Base-by-base conservation (phyloP, 768 basidiomycete genomes). In the Boletus sp. region DNA sequence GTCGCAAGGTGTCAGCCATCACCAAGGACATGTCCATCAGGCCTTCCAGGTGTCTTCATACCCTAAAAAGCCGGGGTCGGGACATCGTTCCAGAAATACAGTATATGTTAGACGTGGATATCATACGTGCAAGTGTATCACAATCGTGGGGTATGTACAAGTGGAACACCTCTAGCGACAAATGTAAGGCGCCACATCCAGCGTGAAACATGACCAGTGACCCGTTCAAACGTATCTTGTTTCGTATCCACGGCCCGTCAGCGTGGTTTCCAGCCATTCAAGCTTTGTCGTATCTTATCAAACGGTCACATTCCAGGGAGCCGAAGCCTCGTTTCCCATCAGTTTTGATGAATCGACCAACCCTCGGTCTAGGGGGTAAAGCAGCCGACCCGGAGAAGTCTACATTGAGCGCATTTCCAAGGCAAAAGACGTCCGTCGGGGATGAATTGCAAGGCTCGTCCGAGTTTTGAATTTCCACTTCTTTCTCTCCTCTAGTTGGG, bases 351-450 rank as follows among this genome's bases (percentile, higher is more conserved):
- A 25, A 4, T 49, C 38, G 51, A 57, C 40, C 14, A 40, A 47
- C 5, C 47, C 13, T 44, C 30, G 33, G 5, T 13, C 34, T 32
- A 29, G 39, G 60, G 29, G 13, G 14, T 47, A 27, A 55, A 39
- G 34, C 11, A 11, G 39, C 21, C n/a, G 5, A 74, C 75, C 50
- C 66, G 54, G 0, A 69, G 48, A 75, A 71, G 43, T 71, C 55
- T 32, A 50, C 38, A 11, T 62, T 51, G 37, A 77, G 60, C 11
- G 68, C 23, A 55, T 78, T 79, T 2, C 75, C 76, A 1, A 78
- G 48, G 41, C 71, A 72, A 49, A 25, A 2, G 75, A 79, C 63
- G 37, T 79, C 79, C 0, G 70, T 72, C 0, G 71, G 66, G 50
- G 78, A 80, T 0, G 75, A 74, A 54, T 78, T 55, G 13, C 64